These are phyloP conservation scores for Phytophthora fragariae DNA, from an alignment of 352 stramenopile genomes.

Conservation along the genomic window DNA sequence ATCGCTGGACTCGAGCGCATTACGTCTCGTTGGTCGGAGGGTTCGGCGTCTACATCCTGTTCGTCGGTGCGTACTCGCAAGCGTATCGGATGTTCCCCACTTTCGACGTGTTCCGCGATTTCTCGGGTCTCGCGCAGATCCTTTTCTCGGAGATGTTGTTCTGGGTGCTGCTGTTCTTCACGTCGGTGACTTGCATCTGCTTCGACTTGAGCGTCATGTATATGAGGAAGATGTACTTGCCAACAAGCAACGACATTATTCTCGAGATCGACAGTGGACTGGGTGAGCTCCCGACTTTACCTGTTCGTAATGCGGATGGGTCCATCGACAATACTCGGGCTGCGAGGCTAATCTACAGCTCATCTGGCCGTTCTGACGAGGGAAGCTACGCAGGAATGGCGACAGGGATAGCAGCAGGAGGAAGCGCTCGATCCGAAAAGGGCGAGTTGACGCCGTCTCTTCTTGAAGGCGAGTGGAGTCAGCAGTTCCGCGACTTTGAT, in stretches of 20 bases:
- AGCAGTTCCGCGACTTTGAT: constrained; percentile 85
- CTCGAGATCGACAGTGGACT: constrained; percentile 84
- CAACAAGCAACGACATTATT: constrained; percentile 86
- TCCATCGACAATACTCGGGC: constrained; percentile 22
- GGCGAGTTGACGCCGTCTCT: constrained; percentile 57
- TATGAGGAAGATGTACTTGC: constrained; percentile 85
- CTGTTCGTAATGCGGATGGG: constrained; percentile 22
- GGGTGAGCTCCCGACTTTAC: constrained; percentile 36
- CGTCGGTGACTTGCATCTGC: constrained; percentile 64
- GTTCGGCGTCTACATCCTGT: constrained; percentile 72
- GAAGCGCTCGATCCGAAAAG: constrained; percentile 36
- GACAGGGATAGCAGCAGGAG: neutral
- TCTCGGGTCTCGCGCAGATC: constrained; percentile 65
- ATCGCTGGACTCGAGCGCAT: constrained; percentile 79
- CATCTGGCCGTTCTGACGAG: constrained; percentile 48
- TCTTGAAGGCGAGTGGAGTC: constrained; percentile 79
- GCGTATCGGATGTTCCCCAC: constrained; percentile 64
- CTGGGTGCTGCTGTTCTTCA: constrained; percentile 75
- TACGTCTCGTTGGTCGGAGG: constrained; percentile 78
- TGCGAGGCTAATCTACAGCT: constrained; percentile 36
- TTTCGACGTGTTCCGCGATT: constrained; percentile 82
- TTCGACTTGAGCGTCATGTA: constrained; percentile 79
- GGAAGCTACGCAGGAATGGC: constrained; percentile 21
- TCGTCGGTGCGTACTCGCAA: constrained; percentile 75
- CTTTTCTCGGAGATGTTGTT: constrained; percentile 65